Evolutionary conservation across 2,329 filamentous ascomycete species (phyloP), one percentile per base, ranked within the genome.

Genomic region (Diaporthe citrichinensis): DNA sequence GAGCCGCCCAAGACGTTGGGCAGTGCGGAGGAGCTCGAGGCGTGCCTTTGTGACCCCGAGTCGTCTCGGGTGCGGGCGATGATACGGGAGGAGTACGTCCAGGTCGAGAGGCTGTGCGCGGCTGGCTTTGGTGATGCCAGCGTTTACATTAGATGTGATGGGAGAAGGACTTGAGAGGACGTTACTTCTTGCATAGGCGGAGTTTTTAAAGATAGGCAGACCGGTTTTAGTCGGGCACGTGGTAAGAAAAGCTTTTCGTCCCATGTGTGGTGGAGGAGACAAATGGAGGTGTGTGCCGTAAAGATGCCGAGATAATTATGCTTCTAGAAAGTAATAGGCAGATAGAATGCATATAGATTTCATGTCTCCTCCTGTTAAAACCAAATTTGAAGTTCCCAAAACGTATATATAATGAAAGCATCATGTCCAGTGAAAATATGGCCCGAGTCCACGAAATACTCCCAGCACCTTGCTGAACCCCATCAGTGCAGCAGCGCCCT

Each of bases 11-110:
- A 20, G 49, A 14, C n/a, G 10, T 1, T 2, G 0, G 15, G 7
- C 14, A 28, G 14, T 1, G 49, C 34, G 4, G 65, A 69, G n/a
- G 49, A 69, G 2, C n/a, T 69, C n/a, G 65, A 69, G 34, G 65
- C 65, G 17, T 23, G n/a, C 34, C 3, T 55, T 6, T 41, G 34
- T 3, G 65, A 69, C 17, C 65, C 65, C 17, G 46, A 53, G 5
- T 69, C 65, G 31, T 69, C 49, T 1, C 23, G 65, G n/a, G 65
- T 69, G 49, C 46, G 65, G 17, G 17, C n/a, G 4, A 69, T 69
- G 65, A 41, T 69, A 1, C 23, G 4, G 49, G n/a, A 55, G 3
- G 65, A 55, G 15, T 69, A 69, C 28, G 3, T 8, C 15, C 1
- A 23, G 8, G 8, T 31, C 3, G 34, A 28, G 2, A 39, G 8